phyloP scores from a whole-genome alignment of 805 yeast genomes.

The Pichia californica region DNA sequence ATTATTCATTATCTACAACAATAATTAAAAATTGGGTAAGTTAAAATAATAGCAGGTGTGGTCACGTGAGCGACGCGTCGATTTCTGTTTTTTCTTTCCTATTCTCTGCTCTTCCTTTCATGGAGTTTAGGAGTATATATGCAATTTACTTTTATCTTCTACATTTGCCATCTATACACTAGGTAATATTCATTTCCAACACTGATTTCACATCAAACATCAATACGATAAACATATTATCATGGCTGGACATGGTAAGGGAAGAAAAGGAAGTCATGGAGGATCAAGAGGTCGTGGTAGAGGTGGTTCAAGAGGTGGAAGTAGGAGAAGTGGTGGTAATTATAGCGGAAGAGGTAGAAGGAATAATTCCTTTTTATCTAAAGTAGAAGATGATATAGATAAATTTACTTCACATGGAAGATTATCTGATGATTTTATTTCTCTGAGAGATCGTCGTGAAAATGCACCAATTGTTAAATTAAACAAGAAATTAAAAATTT shows the following conservation, averaged over 20 bases:
- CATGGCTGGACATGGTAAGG: constrained; percentile 11
- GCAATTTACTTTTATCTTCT: no score
- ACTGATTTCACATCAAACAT: no score
- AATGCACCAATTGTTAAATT: background rate
- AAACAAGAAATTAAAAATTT: constrained; percentile 4
- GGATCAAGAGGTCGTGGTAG: constrained; percentile 17
- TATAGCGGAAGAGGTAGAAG: constrained; percentile 7
- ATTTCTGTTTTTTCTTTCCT: no score
- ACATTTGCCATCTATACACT: no score
- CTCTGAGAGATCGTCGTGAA: background rate
- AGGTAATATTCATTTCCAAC: no score
- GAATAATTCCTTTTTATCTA: background rate
- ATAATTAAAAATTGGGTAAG: no score
- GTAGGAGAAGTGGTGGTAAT: constrained; percentile 14
- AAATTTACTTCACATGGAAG: background rate
- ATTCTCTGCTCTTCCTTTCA: no score
- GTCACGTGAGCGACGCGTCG: no score
- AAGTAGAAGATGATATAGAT: constrained; percentile 6
- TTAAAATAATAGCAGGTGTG: no score
- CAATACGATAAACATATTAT: no score
- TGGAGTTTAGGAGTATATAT: no score
- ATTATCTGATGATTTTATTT: constrained; percentile 2
- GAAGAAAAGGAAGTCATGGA: constrained; percentile 1
- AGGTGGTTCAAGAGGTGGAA: constrained; percentile 16
- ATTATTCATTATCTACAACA: no score